phyloP scores from a whole-genome alignment of 495 filamentous ascomycete genomes.

The Penicillium daleae region DNA sequence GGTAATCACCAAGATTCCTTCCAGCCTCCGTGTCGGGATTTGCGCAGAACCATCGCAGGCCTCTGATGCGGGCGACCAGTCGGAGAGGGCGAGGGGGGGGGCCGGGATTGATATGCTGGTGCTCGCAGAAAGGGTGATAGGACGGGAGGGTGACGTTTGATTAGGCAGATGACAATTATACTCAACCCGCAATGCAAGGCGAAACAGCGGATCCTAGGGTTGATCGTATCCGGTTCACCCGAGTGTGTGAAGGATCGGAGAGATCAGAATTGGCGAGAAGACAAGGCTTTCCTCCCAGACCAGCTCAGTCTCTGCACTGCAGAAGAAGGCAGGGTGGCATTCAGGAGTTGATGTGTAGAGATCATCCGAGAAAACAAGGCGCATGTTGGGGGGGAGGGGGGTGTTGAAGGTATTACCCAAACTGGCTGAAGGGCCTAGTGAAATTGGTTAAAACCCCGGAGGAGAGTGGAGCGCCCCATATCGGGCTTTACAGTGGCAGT shows the following conservation, averaged over 20 bases:
- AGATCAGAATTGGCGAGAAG: neutral
- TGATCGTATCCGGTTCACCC: conserved; percentile 5
- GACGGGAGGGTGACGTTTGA: conserved; percentile 14
- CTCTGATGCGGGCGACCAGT: conserved; percentile 9
- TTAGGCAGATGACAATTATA: conserved; percentile 12
- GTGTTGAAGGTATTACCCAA: conserved; percentile 15
- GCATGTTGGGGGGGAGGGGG: no score
- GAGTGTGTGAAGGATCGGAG: neutral
- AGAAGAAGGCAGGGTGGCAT: neutral
- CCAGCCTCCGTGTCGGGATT: conserved; percentile 26
- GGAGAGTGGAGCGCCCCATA: conserved; percentile 7
- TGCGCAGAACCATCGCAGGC: conserved; percentile 32
- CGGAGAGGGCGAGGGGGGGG: conserved; percentile 10
- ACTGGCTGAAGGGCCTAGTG: conserved; percentile 5
- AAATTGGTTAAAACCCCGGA: conserved; percentile 5
- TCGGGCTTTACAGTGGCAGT: conserved; percentile 1
- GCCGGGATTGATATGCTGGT: conserved; percentile 1
- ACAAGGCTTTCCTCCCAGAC: neutral
- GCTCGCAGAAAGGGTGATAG: neutral
- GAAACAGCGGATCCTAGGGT: conserved; percentile 10
- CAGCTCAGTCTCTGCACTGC: neutral
- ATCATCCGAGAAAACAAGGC: conserved; percentile 9
- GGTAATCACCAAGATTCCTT: conserved; percentile 31
- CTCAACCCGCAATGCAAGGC: conserved; percentile 20
- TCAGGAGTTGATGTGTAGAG: conserved; percentile 3